phyloP scores from a whole-genome alignment of 2,329 filamentous ascomycete genomes.

The Xylaria sp. region DNA sequence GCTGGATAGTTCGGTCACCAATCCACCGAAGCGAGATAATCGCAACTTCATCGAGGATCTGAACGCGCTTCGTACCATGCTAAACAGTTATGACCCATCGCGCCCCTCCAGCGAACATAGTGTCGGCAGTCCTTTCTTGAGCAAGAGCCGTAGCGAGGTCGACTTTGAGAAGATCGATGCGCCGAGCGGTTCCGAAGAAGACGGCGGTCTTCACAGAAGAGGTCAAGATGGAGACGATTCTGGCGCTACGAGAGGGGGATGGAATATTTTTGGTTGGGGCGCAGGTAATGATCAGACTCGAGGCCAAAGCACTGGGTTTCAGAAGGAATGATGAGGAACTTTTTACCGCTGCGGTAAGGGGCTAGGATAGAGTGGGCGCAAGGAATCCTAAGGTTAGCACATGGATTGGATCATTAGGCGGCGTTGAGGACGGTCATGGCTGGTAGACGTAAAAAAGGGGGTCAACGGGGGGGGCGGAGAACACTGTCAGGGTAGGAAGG shows the following conservation, averaged over 20 bases:
- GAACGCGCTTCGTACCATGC: slow-evolving; percentile 24
- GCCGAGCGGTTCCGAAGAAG: slow-evolving; percentile 59
- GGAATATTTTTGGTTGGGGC: slow-evolving; percentile 31
- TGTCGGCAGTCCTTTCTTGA: slow-evolving; percentile 48
- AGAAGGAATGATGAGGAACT: slow-evolving; percentile 14
- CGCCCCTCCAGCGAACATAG: slow-evolving; percentile 46
- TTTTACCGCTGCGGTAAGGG: neutral
- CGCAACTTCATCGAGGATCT: slow-evolving; percentile 18
- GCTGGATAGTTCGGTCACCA: slow-evolving; percentile 71
- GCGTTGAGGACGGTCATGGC: slow-evolving; percentile 11
- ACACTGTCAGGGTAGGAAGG: neutral
- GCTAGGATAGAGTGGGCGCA: neutral
- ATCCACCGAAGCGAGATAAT: slow-evolving; percentile 42
- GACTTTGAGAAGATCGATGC: slow-evolving; percentile 88
- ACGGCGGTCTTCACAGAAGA: slow-evolving; percentile 33
- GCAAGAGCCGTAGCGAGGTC: slow-evolving; percentile 76
- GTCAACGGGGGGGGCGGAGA: slow-evolving; percentile 12
- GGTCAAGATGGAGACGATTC: slow-evolving; percentile 13
- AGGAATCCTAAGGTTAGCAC: slow-evolving; percentile 19
- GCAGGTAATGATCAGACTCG: slow-evolving; percentile 9
- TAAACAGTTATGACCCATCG: slow-evolving; percentile 35
- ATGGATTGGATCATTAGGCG: slow-evolving; percentile 10
- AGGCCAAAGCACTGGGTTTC: slow-evolving; percentile 26
- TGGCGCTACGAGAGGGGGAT: slow-evolving; percentile 9
- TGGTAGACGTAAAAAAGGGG: slow-evolving; percentile 15